Conservation (phyloP, 495 filamentous ascomycete genomes). For the Neurospora sp. region DNA sequence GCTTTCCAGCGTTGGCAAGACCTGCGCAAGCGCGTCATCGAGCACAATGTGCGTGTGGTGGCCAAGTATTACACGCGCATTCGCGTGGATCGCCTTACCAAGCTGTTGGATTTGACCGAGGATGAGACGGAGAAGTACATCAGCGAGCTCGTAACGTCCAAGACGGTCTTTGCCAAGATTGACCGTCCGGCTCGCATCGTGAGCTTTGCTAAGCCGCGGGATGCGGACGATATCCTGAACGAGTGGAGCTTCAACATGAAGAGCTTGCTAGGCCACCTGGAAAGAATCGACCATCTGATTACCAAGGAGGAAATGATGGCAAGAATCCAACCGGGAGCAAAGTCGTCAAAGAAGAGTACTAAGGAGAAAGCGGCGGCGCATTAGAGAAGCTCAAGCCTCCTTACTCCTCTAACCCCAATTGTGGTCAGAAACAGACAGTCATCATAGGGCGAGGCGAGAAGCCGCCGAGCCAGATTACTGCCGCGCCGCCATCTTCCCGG, state of each 20-base stretch:
- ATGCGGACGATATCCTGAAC: conserved; percentile 95
- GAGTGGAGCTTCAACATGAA: conserved; percentile 99
- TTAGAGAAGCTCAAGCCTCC: background rate
- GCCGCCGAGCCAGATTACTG: background rate
- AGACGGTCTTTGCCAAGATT: conserved; percentile 97
- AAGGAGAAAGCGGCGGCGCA: conserved; percentile 21
- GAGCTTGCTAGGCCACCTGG: conserved; percentile 80
- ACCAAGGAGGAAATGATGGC: conserved; percentile 99
- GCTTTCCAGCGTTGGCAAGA: conserved; percentile 81
- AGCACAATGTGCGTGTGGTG: conserved; percentile 95
- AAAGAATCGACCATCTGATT: conserved; percentile 95
- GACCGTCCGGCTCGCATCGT: conserved; percentile 87
- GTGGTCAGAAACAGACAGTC: background rate
- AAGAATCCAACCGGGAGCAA: conserved; percentile 62
- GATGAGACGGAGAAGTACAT: conserved; percentile 98
- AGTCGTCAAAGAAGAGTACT: conserved; percentile 20
- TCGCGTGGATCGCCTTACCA: conserved; percentile 74
- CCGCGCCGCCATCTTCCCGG: background rate
- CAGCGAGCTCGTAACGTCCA: conserved; percentile 84
- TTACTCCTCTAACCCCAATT: background rate
- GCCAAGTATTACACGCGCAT: conserved; percentile 99
- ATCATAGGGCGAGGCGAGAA: background rate
- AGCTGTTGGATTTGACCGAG: conserved; percentile 82
- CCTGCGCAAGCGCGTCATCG: conserved; percentile 93
- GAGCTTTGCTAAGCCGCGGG: conserved; percentile 84